phyloP scores from a whole-genome alignment of 805 yeast species.

The Phaffomyces thermotolerans region DNA sequence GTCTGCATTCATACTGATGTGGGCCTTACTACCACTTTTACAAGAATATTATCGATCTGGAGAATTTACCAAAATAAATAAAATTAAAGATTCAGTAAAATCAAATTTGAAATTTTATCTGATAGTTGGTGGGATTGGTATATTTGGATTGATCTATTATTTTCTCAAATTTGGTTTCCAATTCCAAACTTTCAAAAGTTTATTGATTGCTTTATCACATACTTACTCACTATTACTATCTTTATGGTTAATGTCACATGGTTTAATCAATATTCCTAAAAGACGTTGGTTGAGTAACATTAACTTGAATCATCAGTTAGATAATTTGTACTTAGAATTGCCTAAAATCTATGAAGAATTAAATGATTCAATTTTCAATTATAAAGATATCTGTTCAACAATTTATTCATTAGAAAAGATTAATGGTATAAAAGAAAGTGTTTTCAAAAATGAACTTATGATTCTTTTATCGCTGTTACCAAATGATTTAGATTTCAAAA shows the following conservation, averaged over 20 bases:
- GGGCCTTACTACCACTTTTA: constrained; percentile 66
- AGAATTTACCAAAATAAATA: constrained; percentile 38
- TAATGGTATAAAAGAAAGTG: constrained; percentile 17
- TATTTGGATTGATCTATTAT: constrained; percentile 53
- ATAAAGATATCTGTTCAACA: constrained; percentile 56
- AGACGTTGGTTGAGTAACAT: constrained; percentile 30
- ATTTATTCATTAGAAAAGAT: constrained; percentile 39
- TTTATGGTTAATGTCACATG: constrained; percentile 82
- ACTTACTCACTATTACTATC: constrained; percentile 69
- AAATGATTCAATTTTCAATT: constrained; percentile 55
- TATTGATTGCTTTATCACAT: constrained; percentile 71
- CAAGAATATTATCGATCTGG: constrained; percentile 74
- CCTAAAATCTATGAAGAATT: constrained; percentile 51
- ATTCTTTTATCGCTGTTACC: constrained; percentile 12
- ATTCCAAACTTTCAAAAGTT: constrained; percentile 49
- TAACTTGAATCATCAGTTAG: constrained; percentile 28
- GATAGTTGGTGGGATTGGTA: constrained; percentile 43
- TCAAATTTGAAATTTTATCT: constrained; percentile 55
- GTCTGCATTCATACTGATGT: constrained; percentile 72
- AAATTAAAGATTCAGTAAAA: constrained; percentile 49
- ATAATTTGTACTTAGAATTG: constrained; percentile 42
- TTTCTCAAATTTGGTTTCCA: constrained; percentile 47
- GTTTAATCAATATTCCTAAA: constrained; percentile 62
- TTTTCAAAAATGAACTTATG: constrained; percentile 11
- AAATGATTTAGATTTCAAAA: constrained; percentile 13